Base-by-base conservation (phyloP, 129 eudicot species). In the Chrysanthemum seticuspe region DNA sequence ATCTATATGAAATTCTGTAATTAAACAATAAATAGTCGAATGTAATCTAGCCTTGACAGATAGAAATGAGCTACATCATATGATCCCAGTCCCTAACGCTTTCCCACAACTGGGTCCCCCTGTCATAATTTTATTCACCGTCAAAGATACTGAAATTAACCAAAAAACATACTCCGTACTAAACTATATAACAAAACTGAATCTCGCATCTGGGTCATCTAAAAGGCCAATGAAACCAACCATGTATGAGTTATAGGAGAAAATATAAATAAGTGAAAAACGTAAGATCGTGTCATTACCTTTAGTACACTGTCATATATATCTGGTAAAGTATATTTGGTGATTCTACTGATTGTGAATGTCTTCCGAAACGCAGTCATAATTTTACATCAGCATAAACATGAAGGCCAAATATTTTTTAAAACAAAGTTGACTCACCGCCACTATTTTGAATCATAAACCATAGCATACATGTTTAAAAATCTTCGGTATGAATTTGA, bases 51-150 rank as follows among this genome's bases (percentile, higher is more conserved):
- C 99, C 99, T 86, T 88, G 91, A 82, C 99, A 95, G 8, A 91
- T 34, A 27, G 97, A 89, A 66, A 95, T 89, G 48, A 95, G 96
- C 74, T 91, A 86, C 84, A 76, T 83, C 70, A 85, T 77, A 82
- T 95, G 99, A 81, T 86, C 73, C 92, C 90, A 78, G 70, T 91
- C 95, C 83, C 83, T 85, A 59, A 95, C 67, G 75, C 77, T 83
- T 80, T 88, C 99, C 81, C 91, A 95, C 95, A 68, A 86, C 78
- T 14, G 92, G 85, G 73, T 96, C 99, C 85, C 96, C 91, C 99
- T 95, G 81, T 76, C 23, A 61, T 50, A 19, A 62, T 49, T 48
- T 71, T 14, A 31, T 64, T 44, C 40, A 23, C 14, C 7, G 51
- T 73, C 70, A 72, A 62, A 29, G 65, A 65, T 19, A 56, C 51